Evolutionary conservation across 345 rosid species (phyloP).

Genomic region (Abelmoschus esculentus): DNA sequence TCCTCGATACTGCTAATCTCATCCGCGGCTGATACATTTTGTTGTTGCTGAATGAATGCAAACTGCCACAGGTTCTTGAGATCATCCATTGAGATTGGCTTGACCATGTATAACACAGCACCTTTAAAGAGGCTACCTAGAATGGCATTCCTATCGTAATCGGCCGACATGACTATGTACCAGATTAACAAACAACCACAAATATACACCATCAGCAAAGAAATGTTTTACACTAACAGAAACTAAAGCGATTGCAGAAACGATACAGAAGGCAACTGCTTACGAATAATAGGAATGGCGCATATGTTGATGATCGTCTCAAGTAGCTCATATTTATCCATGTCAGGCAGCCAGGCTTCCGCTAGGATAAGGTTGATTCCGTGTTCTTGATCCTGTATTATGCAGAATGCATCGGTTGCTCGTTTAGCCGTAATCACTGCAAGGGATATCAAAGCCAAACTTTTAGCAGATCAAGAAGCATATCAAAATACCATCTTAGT

Average conservation of each 20-base stretch:
- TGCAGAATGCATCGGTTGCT: conserved; percentile 30
- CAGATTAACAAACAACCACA: conserved; percentile 3
- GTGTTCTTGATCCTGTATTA: conserved; percentile 21
- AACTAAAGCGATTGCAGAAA: background rate
- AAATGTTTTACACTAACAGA: background rate
- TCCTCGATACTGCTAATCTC: background rate
- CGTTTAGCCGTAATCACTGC: conserved; percentile 34
- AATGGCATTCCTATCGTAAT: conserved; percentile 19
- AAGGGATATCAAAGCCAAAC: background rate
- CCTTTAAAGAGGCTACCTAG: conserved; percentile 36
- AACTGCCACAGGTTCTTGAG: conserved; percentile 43
- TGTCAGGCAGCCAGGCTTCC: conserved; percentile 39
- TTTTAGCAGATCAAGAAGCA: background rate
- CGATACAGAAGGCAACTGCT: conserved; percentile 7
- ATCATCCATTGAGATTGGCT: conserved; percentile 30
- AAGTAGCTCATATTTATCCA: conserved; percentile 41
- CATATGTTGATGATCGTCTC: conserved; percentile 27
- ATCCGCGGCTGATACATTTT: background rate
- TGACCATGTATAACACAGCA: conserved; percentile 34
- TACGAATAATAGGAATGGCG: conserved; percentile 38
- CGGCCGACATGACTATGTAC: conserved; percentile 31
- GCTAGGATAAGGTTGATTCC: conserved; percentile 40
- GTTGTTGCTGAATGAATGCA: conserved; percentile 14
- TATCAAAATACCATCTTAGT: no score
- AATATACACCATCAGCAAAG: background rate